phyloP scores from a whole-genome alignment of 345 rosid genomes.

The Alliaria petiolata region DNA sequence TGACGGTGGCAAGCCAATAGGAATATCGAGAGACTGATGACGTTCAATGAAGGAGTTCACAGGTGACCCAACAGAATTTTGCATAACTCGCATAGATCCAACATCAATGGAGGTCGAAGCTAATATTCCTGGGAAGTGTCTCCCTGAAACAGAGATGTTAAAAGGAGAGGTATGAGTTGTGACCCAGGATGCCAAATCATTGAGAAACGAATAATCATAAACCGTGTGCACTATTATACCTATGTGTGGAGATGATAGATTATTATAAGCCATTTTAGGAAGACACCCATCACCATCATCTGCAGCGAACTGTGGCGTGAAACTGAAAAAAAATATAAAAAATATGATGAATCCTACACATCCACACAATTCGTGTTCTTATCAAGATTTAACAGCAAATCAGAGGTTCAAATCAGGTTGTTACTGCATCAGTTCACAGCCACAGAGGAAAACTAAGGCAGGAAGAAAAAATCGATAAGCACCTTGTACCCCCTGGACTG shows the following conservation, averaged over 20 bases:
- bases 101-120: conserved; percentile 50
- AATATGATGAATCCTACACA: neutral
- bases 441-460: neutral
- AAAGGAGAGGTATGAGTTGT: conserved; percentile 20
- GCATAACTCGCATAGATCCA: conserved; percentile 51
- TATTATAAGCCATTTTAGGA: conserved; percentile 41
- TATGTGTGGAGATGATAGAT: conserved; percentile 40
- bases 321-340: conserved; percentile 47
- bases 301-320: conserved; percentile 41
- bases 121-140: conserved; percentile 43
- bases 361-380: neutral
- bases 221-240: conserved; percentile 35
- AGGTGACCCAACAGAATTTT: conserved; percentile 43
- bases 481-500: conserved; percentile 46
- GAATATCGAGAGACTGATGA: conserved; percentile 48
- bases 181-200: neutral
- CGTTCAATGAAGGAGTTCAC: conserved; percentile 47
- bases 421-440: neutral
- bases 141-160: conserved; percentile 23
- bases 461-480: conserved; percentile 21
- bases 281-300: conserved; percentile 41
- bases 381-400: no score
- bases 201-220: neutral
- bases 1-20: conserved; percentile 62
- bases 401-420: neutral